Percentiles rank a stretch among this genome's conserved stretches.
Conservation (phyloP, 73 alveolate genomes). For the Paramecium tetraurelia region DNA sequence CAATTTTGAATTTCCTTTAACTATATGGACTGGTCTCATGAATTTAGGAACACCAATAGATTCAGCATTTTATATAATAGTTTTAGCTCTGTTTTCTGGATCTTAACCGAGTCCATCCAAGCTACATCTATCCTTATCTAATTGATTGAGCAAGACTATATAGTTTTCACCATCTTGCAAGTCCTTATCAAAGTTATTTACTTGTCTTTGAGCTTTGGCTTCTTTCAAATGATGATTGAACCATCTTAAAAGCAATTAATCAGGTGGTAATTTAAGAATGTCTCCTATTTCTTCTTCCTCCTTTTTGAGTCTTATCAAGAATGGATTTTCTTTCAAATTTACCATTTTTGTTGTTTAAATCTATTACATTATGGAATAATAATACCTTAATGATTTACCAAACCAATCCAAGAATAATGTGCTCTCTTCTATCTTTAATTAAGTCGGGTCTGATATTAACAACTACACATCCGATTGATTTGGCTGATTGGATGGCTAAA, state of each 20-base stretch:
- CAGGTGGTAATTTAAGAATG: constrained; percentile 87
- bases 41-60: constrained; percentile 85
- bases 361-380: background rate
- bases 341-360: constrained; percentile 58
- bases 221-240: constrained; percentile 87
- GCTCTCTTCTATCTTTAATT: constrained; percentile 79
- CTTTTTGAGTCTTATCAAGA: constrained; percentile 81
- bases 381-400: constrained; percentile 89
- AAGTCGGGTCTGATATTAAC: constrained; percentile 82
- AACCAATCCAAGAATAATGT: constrained; percentile 82
- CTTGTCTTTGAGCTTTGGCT: constrained; percentile 76
- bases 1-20: constrained; percentile 84
- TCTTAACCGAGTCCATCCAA: constrained; percentile 77
- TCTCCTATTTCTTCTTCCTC: constrained; percentile 93
- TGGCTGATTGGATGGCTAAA: constrained; percentile 90
- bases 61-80: constrained; percentile 74
- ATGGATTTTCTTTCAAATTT: constrained; percentile 86
- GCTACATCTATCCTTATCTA: constrained; percentile 78
- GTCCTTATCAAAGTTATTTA: constrained; percentile 82
- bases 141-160: constrained; percentile 75
- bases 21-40: constrained; percentile 82
- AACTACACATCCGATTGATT: constrained; percentile 86
- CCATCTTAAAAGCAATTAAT: constrained; percentile 91
- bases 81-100: constrained; percentile 78
- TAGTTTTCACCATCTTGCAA: constrained; percentile 64